Base-by-base conservation (phyloP, 1,284 basidiomycete genomes). In the Amylostereum areolatum region DNA sequence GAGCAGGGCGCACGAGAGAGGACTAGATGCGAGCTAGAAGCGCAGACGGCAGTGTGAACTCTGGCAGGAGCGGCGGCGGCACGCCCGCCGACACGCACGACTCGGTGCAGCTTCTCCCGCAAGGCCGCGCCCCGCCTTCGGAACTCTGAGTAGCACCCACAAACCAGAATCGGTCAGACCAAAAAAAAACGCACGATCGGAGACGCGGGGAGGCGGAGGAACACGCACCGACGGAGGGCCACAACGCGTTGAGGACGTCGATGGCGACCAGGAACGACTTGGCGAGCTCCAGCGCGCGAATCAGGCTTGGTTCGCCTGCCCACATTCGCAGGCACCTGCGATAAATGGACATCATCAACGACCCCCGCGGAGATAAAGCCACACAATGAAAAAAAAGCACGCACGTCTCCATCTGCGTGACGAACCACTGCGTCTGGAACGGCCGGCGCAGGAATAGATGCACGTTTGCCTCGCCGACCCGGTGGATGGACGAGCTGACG, bases 391-490 rank as follows among this genome's bases (percentile, higher is more conserved):
- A 30, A 53, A 49, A 51, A 47, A 28, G 31, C 9, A 67, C 78
- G 25, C 56, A 83, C 83, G 80, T 77, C 0, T 76, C 71, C 8
- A 85, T 68, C 55, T 85, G 84, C 52, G 74, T 78, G 41, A 77
- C 70, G 59, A 87, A 86, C 87, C 87, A 89, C 43, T 77, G 74
- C 46, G 82, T 74, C 57, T 83, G 74, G 63, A 80, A 88, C 0
- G 86, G 86, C 0, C 83, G 77, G 28, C 82, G 71, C 11, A 79
- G 75, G 40, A 86, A 68, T 51, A 79, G 67, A 47, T 80, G 69
- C 0, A 76, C 70, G 11, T 66, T 66, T 43, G 41, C 12, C 25
- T 10, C 25, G 27, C 6, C 25, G 25, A 80, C 62, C 48, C 74
- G 72, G 36, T 73, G 67, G 18, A 84, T 70, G 28, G 78, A 69